Evolutionary conservation across 2,329 filamentous ascomycete genomes (phyloP).

Genomic region (Madurella fahalii): DNA sequence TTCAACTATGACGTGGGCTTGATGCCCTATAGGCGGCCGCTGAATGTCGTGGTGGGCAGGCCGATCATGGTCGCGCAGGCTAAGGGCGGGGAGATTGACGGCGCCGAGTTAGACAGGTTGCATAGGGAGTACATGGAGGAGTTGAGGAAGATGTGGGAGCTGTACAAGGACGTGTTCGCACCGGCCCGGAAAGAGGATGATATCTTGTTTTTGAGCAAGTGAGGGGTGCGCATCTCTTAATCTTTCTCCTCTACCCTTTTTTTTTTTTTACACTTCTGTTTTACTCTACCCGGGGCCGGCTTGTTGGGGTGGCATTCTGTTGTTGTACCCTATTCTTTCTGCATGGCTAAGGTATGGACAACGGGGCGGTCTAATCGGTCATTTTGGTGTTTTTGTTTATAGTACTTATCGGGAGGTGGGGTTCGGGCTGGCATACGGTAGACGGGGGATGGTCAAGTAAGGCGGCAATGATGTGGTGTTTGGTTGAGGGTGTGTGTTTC

Average conservation of each 20-base stretch:
- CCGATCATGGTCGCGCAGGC: slow-evolving; percentile 67
- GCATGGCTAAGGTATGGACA: too few relatives aligned
- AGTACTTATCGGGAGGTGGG: too few relatives aligned
- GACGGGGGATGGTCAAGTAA: too few relatives aligned
- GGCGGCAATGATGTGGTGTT: slow-evolving; percentile 1
- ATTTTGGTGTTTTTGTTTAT: too few relatives aligned
- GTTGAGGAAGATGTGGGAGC: slow-evolving; percentile 67
- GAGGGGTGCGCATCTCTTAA: not conserved
- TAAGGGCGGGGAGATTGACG: slow-evolving; percentile 51
- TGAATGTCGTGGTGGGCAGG: slow-evolving; percentile 85
- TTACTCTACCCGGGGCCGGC: too few relatives aligned
- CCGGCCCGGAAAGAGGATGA: slow-evolving; percentile 55
- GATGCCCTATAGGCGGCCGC: slow-evolving; percentile 83
- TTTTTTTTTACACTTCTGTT: too few relatives aligned
- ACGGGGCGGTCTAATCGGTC: too few relatives aligned
- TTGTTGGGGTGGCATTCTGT: too few relatives aligned
- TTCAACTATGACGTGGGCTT: slow-evolving; percentile 98
- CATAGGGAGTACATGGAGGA: slow-evolving; percentile 76
- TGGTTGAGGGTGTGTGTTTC: not conserved
- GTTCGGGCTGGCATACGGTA: too few relatives aligned
- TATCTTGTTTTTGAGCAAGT: slow-evolving; percentile 53
- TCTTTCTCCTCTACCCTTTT: not conserved
- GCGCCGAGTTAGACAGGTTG: slow-evolving; percentile 73
- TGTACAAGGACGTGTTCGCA: slow-evolving; percentile 74
- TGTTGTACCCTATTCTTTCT: too few relatives aligned